Conservation (phyloP, 1,284 basidiomycete genomes). For the Leccinum subrobustum region DNA sequence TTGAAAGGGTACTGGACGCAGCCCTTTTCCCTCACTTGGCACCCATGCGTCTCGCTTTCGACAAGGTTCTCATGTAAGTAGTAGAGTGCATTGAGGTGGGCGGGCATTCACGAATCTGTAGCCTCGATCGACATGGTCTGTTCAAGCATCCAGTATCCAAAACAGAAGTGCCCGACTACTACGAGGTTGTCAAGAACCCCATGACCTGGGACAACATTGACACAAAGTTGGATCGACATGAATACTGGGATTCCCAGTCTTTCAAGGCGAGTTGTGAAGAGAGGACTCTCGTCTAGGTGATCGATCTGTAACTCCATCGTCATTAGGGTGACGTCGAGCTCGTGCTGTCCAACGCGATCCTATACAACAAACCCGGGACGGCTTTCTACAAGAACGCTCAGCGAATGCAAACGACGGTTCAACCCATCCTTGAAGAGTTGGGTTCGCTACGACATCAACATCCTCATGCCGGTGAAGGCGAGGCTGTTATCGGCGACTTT, state of each 20-base stretch:
- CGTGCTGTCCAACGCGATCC: slow-evolving; percentile 58
- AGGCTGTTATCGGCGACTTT: slow-evolving; percentile 55
- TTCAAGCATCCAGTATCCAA: slow-evolving; percentile 84
- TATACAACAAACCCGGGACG: too few relatives aligned
- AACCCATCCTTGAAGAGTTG: slow-evolving; percentile 62
- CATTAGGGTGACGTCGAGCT: slow-evolving; percentile 79
- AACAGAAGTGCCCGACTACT: slow-evolving; percentile 88
- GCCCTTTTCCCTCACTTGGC: slow-evolving; percentile 70
- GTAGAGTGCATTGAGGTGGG: not conserved
- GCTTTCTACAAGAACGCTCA: too few relatives aligned
- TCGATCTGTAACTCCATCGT: not conserved
- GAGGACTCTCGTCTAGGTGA: not conserved
- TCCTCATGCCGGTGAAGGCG: not conserved
- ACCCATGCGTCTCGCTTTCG: slow-evolving; percentile 63
- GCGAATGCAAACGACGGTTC: slow-evolving; percentile 56
- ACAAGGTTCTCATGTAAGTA: slow-evolving; percentile 69
- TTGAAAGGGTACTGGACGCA: slow-evolving; percentile 66
- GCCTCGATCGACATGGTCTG: slow-evolving; percentile 72
- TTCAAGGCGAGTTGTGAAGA: slow-evolving; percentile 12
- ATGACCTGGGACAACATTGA: slow-evolving; percentile 93
- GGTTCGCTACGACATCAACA: slow-evolving; percentile 24
- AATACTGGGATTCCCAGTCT: too few relatives aligned
- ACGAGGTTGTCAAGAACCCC: slow-evolving; percentile 81
- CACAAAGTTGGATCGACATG: slow-evolving; percentile 36
- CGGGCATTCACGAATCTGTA: slow-evolving; percentile 33